Conservation (phyloP, 257 asterid species). For the Solanum paucissectum region DNA sequence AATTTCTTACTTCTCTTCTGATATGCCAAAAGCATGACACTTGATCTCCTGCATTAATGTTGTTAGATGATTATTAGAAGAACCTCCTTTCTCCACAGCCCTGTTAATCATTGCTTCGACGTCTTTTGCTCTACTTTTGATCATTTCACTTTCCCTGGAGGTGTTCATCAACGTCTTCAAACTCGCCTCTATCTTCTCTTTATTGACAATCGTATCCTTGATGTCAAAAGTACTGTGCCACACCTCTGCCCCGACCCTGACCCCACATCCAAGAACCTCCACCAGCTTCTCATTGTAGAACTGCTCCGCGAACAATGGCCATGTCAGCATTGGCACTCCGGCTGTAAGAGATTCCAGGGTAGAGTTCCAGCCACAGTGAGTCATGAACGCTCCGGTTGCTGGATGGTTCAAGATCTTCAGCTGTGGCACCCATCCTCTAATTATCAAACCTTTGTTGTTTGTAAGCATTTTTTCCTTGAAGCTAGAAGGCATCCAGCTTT, state of each 20-base stretch:
- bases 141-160: neutral
- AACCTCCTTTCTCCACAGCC: conserved; percentile 17
- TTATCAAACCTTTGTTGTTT: conserved; percentile 5
- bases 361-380: conserved; percentile 29
- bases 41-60: conserved; percentile 4
- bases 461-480: conserved; percentile 5
- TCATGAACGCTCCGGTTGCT: conserved; percentile 17
- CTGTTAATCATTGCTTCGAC: neutral
- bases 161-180: neutral
- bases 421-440: conserved; percentile 22
- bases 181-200: neutral
- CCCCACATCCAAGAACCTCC: conserved; percentile 5
- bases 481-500: conserved; percentile 8
- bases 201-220: neutral
- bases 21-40: neutral
- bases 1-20: neutral
- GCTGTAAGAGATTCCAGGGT: conserved; percentile 5
- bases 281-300: conserved; percentile 18
- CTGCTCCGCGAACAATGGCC: conserved; percentile 26
- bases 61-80: conserved; percentile 8
- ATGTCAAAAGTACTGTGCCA: neutral
- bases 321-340: conserved; percentile 19
- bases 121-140: conserved; percentile 3
- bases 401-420: conserved; percentile 11
- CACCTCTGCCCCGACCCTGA: conserved; percentile 6